A percentile compares a stretch with the other conserved stretches of the same genome.
phyloP scores from a whole-genome alignment of 148 eudicot genomes.

The Mesembryanthemum crystallinum region DNA sequence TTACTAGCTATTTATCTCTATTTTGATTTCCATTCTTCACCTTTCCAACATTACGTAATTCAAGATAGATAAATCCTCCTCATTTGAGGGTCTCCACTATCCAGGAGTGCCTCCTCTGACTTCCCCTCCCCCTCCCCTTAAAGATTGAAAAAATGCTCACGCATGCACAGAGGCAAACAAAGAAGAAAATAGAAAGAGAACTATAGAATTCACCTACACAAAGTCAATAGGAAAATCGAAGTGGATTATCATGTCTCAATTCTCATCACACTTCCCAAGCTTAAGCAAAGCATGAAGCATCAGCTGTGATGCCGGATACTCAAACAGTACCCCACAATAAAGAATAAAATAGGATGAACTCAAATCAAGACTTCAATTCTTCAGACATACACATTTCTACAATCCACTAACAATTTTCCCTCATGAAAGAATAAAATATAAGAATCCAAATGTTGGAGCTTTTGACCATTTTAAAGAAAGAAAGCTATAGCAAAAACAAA shows the following conservation, averaged over 20 bases:
- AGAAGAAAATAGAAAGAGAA: background rate
- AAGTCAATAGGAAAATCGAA: background rate
- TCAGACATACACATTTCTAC: background rate
- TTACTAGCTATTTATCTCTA: background rate
- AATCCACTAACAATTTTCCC: background rate
- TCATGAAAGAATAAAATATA: background rate
- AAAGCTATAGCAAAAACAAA: background rate
- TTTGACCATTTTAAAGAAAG: background rate
- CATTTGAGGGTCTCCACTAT: too few species aligned
- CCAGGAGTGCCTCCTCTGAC: too few species aligned
- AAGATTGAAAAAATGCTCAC: too few species aligned
- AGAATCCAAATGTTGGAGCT: background rate
- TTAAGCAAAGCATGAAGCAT: background rate
- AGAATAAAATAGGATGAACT: background rate
- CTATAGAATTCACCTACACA: background rate
- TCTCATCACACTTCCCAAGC: background rate
- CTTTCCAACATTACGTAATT: too few species aligned
- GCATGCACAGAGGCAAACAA: too few species aligned
- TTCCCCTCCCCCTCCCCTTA: too few species aligned
- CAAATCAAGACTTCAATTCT: background rate
- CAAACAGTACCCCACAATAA: background rate
- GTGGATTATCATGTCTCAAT: background rate
- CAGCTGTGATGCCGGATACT: background rate
- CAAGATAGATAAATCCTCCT: too few species aligned
- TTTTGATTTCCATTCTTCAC: too few species aligned